phyloP scores from a whole-genome alignment of 192 early-diverging fungal genomes.

The Backusella psychrophila region DNA sequence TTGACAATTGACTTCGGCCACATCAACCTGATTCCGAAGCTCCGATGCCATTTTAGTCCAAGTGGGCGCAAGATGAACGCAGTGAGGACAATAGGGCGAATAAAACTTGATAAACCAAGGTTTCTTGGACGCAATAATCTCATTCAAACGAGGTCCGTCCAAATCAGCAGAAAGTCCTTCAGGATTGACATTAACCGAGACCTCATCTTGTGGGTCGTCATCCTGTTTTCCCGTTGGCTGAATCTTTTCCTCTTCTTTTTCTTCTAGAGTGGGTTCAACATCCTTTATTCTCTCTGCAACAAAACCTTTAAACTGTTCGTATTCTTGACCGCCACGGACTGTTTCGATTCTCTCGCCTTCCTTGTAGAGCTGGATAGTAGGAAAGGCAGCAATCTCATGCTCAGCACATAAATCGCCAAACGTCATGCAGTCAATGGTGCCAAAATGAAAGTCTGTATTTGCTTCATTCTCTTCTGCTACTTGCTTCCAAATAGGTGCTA shows the following conservation, averaged over 20 bases:
- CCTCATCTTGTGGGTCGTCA: background rate
- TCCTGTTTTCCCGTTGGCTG: background rate
- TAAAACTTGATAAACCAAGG: conserved; percentile 86
- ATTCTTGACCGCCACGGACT: background rate
- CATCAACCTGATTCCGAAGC: conserved; percentile 69
- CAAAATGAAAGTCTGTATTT: conserved; percentile 55
- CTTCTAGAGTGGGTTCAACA: background rate
- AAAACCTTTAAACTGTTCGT: conserved; percentile 12
- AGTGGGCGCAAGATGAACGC: conserved; percentile 75
- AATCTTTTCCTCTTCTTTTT: background rate
- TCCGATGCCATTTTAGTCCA: conserved; percentile 69
- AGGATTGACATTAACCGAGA: background rate
- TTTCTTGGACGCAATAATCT: background rate
- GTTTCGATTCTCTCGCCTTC: conserved; percentile 19
- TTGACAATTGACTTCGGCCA: conserved; percentile 89
- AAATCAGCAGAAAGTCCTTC: conserved; percentile 13
- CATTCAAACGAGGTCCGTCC: background rate
- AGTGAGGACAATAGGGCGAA: conserved; percentile 88
- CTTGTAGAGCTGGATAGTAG: conserved; percentile 57
- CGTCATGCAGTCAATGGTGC: conserved; percentile 65
- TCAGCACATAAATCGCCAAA: conserved; percentile 63
- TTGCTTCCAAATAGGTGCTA: conserved; percentile 49
- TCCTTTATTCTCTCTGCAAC: conserved; percentile 13
- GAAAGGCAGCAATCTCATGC: conserved; percentile 56
- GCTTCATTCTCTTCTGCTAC: conserved; percentile 40